Conservation (phyloP, 805 yeast genomes). For the Myxozyma udenii region DNA sequence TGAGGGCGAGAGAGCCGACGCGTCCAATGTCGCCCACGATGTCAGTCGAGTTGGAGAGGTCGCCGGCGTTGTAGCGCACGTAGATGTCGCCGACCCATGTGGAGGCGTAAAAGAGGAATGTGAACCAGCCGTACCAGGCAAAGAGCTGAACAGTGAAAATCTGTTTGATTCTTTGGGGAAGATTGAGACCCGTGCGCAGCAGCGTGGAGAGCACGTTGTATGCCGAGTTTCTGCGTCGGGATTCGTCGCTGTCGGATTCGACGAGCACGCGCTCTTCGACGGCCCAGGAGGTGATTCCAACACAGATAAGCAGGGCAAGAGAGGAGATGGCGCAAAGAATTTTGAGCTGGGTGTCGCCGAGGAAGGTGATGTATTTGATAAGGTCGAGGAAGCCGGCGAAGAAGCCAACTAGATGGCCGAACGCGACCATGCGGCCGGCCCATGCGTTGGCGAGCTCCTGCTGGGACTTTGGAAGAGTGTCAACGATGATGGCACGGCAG, state of each 20-base stretch:
- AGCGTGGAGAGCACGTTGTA: conserved; percentile 14
- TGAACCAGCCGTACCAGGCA: conserved; percentile 71
- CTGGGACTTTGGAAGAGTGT: conserved; percentile 54
- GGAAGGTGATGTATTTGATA: conserved; percentile 39
- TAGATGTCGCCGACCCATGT: conserved; percentile 65
- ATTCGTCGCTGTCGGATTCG: conserved; percentile 4
- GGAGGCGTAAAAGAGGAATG: conserved; percentile 62
- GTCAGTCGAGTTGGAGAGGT: conserved; percentile 20
- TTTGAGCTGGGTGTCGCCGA: conserved; percentile 54
- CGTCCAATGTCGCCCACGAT: conserved; percentile 29
- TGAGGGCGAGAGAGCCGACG: conserved; percentile 27
- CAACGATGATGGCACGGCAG: conserved; percentile 63
- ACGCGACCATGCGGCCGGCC: conserved; percentile 65
- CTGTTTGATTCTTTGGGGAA: conserved; percentile 51
- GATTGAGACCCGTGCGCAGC: conserved; percentile 22
- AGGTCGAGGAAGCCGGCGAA: conserved; percentile 52
- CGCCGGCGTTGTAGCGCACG: conserved; percentile 31
- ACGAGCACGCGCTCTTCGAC: conserved; percentile 43
- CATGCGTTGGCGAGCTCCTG: conserved; percentile 62
- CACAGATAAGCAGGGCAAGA: conserved; percentile 42
- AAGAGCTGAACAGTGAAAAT: conserved; percentile 59
- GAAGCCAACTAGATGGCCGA: conserved; percentile 58
- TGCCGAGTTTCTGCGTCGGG: conserved; percentile 1
- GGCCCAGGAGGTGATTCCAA: conserved; percentile 43
- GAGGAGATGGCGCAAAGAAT: conserved; percentile 49